Conservation (phyloP, 345 rosid genomes). For the Clausena lansium region DNA sequence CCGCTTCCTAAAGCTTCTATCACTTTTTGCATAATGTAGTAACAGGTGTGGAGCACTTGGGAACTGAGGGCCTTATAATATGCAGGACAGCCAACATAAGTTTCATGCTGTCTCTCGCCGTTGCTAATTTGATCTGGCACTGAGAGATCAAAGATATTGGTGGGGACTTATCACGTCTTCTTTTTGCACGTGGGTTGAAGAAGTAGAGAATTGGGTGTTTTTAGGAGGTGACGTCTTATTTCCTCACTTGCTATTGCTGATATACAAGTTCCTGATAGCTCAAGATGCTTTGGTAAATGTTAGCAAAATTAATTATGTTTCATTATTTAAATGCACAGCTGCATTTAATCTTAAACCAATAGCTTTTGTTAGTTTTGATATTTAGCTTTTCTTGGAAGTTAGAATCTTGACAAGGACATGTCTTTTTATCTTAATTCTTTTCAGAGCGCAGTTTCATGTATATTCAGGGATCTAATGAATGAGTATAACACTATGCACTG, state of each 20-base stretch:
- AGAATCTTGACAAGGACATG: neutral
- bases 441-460: neutral
- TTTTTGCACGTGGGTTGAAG: neutral
- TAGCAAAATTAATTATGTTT: neutral
- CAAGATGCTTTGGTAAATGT: neutral
- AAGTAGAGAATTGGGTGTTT: neutral
- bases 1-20: neutral
- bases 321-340: neutral
- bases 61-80: neutral
- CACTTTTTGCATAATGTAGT: neutral
- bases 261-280: neutral
- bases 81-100: neutral
- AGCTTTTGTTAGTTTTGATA: neutral
- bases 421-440: neutral
- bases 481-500: too few relatives aligned
- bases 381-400: neutral
- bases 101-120: neutral
- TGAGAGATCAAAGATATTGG: neutral
- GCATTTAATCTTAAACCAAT: neutral
- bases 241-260: neutral
- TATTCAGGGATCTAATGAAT: neutral
- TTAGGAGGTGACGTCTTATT: neutral
- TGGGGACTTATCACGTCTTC: neutral
- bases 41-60: neutral
- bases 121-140: neutral